phyloP scores from a whole-genome alignment of 192 early-diverging fungal species.

The Ambispora gerdemannii region DNA sequence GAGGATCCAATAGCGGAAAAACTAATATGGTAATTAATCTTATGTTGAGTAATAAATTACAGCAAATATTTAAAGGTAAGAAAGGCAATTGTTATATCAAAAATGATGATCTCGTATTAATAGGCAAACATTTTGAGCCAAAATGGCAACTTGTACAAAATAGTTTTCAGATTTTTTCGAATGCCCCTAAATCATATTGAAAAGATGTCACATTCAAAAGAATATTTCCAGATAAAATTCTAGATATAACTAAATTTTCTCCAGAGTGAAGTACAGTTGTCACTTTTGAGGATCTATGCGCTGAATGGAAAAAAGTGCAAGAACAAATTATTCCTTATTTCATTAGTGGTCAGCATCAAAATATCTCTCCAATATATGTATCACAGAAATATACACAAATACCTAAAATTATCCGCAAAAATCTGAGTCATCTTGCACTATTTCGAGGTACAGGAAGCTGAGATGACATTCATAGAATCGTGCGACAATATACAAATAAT shows the following conservation, averaged over 20 bases:
- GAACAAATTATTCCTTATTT: constrained; percentile 8
- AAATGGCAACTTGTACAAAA: too few relatives aligned
- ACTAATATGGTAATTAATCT: constrained; percentile 22
- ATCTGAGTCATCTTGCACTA: not conserved
- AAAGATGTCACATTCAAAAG: constrained; percentile 8
- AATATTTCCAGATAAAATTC: not conserved
- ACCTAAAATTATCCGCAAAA: constrained; percentile 7
- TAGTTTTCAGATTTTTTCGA: constrained; percentile 17
- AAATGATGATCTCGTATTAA: constrained; percentile 18
- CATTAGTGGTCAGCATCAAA: too few relatives aligned
- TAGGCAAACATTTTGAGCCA: too few relatives aligned
- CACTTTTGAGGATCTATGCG: constrained; percentile 14
- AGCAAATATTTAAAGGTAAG: constrained; percentile 3
- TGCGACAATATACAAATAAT: not conserved
- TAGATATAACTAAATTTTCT: too few relatives aligned
- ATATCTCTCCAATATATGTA: constrained; percentile 13
- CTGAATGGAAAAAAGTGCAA: constrained; percentile 17
- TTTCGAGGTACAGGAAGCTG: not conserved
- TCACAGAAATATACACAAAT: constrained; percentile 10
- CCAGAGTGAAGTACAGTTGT: too few relatives aligned
- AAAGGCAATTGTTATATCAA: constrained; percentile 7
- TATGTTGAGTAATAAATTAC: constrained; percentile 1
- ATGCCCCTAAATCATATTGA: too few relatives aligned
- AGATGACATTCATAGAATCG: not conserved
- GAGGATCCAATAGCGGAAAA: constrained; percentile 19